Evolutionary conservation across 306 rosid species (phyloP).

Genomic region (Castanea crenata): DNA sequence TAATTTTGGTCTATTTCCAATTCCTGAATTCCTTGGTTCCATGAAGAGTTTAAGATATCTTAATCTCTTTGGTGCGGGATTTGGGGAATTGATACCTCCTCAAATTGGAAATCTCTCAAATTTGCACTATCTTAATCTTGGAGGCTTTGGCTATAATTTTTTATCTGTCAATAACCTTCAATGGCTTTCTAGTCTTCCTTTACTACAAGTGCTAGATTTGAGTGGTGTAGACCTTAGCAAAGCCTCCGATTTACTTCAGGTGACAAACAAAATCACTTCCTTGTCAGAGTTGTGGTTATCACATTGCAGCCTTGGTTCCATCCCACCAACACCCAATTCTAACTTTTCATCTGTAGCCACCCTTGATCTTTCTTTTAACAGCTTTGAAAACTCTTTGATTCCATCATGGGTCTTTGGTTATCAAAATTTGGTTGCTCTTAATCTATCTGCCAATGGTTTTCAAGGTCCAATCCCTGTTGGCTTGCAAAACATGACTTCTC

Average conservation of each 20-base stretch:
- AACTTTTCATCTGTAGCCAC: background rate
- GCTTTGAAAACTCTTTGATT: too few relatives aligned
- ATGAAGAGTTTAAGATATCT: background rate
- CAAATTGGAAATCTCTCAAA: too few relatives aligned
- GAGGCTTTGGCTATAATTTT: too few relatives aligned
- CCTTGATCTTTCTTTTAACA: background rate
- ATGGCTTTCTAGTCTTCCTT: constrained; percentile 30
- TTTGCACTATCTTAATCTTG: too few relatives aligned
- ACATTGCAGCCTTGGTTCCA: background rate
- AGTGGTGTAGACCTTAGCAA: constrained; percentile 5
- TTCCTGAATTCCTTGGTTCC: background rate
- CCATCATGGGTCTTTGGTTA: too few relatives aligned
- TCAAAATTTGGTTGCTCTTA: too few relatives aligned
- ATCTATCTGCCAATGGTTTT: constrained; percentile 7
- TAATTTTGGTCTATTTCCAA: background rate
- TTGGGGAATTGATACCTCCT: too few relatives aligned
- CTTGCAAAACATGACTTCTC: constrained; percentile 20
- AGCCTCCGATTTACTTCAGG: constrained; percentile 12
- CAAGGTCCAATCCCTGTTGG: constrained; percentile 18
- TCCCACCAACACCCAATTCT: background rate
- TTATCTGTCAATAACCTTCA: background rate
- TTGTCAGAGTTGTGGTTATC: constrained; percentile 14
- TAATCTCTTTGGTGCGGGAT: background rate
- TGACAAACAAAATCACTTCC: constrained; percentile 20
- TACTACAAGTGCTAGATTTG: constrained; percentile 23